A percentile compares a stretch with the other conserved stretches of the same genome.
Evolutionary conservation across 164 flowering plant genomes (phyloP).

Genomic region (Warburgia ugandensis): DNA sequence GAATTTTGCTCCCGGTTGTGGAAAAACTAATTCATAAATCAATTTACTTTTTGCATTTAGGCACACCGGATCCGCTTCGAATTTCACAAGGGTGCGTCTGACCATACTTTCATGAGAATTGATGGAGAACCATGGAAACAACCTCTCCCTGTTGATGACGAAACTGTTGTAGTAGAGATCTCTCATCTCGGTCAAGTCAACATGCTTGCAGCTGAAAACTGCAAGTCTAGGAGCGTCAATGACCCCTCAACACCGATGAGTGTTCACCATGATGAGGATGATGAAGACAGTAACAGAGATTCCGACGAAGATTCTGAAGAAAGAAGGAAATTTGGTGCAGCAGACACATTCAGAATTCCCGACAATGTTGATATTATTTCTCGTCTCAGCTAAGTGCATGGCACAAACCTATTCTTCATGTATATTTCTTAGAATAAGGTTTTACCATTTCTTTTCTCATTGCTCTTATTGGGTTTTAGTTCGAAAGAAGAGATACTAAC

Average conservation of each 20-base stretch:
- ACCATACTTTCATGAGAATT: conserved; percentile 77
- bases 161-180: conserved; percentile 69
- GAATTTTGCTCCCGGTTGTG: no score
- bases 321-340: conserved; percentile 87
- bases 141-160: conserved; percentile 75
- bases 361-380: conserved; percentile 63
- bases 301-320: conserved; percentile 30
- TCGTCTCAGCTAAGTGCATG: conserved; percentile 42
- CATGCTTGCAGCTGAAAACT: conserved; percentile 65
- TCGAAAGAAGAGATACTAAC: no score
- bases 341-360: conserved; percentile 75
- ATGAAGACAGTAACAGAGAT: conserved; percentile 33
- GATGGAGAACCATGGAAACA: conserved; percentile 99
- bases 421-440: no score
- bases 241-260: conserved; percentile 38
- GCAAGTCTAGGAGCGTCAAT: conserved; percentile 47
- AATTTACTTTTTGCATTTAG: conserved; percentile 24
- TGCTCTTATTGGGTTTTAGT: no score
- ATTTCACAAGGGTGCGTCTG: conserved; percentile 70
- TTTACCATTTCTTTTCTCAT: no score
- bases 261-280: conserved; percentile 20
- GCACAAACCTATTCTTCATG: no score
- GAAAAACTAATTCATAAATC: no score
- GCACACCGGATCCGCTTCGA: conserved; percentile 73
- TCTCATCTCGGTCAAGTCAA: conserved; percentile 71